These are phyloP conservation scores for Alternaria sp. DNA, from an alignment of 2,329 filamentous ascomycete species.

Conservation along the genomic window DNA sequence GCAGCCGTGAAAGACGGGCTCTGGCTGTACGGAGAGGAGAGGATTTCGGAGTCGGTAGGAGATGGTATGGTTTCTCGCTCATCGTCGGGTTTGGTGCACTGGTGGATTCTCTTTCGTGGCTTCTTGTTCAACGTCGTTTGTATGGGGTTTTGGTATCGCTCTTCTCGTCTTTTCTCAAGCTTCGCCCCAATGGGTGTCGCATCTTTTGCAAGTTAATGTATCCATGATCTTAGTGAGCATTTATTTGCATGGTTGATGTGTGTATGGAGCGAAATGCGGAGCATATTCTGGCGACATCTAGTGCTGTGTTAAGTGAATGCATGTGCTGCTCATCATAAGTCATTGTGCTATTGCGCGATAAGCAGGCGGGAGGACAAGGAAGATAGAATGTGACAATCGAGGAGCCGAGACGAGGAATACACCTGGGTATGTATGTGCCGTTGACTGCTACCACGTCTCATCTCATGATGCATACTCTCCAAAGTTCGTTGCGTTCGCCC, in stretches of 20 bases:
- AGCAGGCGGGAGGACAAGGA: neutral
- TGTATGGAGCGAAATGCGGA: neutral
- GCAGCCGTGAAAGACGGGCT: neutral
- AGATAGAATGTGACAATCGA: neutral
- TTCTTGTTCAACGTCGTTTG: neutral
- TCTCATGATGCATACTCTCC: neutral
- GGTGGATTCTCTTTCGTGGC: neutral
- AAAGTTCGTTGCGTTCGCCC: neutral
- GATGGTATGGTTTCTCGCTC: neutral
- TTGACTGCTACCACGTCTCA: accelerated
- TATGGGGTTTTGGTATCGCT: neutral
- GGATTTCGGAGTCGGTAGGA: neutral
- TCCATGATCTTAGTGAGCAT: neutral
- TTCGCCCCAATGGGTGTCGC: neutral
- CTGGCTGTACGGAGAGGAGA: neutral
- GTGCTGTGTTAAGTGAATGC: no score
- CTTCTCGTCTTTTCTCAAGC: neutral
- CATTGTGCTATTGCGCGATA: neutral
- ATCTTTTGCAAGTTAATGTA: neutral
- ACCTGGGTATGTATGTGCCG: neutral
- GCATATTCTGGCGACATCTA: neutral
- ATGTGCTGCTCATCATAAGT: no score
- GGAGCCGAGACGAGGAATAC: neutral
- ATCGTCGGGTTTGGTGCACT: neutral
- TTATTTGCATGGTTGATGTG: no score